Base-by-base conservation (phyloP, 177 flowering plant species). In the Vitis hybrid region DNA sequence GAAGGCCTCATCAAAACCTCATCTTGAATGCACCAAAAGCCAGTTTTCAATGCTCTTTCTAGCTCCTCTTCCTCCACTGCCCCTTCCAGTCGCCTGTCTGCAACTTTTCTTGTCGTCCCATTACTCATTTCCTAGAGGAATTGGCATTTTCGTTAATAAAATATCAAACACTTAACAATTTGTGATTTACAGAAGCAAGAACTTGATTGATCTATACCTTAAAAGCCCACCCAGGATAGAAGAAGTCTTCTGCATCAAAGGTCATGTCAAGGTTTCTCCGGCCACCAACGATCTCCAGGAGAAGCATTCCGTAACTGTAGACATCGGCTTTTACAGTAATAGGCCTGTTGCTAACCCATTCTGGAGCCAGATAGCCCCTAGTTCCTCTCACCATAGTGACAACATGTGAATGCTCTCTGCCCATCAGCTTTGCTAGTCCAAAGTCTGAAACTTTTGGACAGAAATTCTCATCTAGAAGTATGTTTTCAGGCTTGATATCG, bases 1-100 rank as follows among this genome's bases (percentile, higher is more conserved):
- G 97, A 78, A 13, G 98, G 99, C 66, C 98, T 85, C 88, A 77
- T 76, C 67, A 64, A 69, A 3, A 88, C 84, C 70, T 91, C 97
- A 56, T 95, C 97, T 65, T 95, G 99, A 55, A 95, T 91, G 86
- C 99, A 95, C 99, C 99, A 95, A 31, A 93, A 90, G 0, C 85
- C 97, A 12, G 85, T 91, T 72, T 79, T 83, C 50, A 93, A n/a
- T 0, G 96, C 93, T 72, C 93, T 86, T 51, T 50, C 64, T 1
- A 93, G 65, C 77, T 93, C 92, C 13, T 85, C 92, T 74, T 84
- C 93, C 0, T 83, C 88, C 56, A 86, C 88, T 67, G 71, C 70
- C 18, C 90, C 92, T 74, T 71, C 81, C n/a, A 89, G 67, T 61
- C 89, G 14, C 67, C 74, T 79, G 51, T 89, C 93, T 62, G 88